A percentile compares a stretch with the other conserved stretches of the same genome.
These are phyloP conservation scores for Saccharomycopsis phalli DNA, from an alignment of 1,139 yeast species.

Conservation along the genomic window DNA sequence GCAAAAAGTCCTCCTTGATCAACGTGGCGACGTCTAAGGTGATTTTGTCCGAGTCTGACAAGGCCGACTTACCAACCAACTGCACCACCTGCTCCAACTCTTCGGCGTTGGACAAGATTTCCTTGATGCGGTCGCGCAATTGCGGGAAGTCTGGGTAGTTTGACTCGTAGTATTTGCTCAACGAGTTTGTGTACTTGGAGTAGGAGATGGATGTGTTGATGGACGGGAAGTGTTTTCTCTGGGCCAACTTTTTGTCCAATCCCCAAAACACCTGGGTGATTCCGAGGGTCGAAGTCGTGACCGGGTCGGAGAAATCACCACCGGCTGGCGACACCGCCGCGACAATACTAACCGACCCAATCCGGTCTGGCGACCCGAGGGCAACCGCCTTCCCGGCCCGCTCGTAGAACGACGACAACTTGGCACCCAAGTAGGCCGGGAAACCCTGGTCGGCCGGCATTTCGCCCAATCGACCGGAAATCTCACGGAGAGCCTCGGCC, in stretches of 20 bases:
- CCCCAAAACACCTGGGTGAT: slow-evolving; percentile 99
- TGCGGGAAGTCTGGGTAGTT: slow-evolving; percentile 88
- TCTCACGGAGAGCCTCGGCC: slow-evolving; percentile 99
- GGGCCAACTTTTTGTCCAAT: slow-evolving; percentile 95
- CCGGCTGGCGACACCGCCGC: slow-evolving; percentile 99
- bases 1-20: slow-evolving; percentile 95
- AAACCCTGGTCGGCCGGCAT: slow-evolving; percentile 99
- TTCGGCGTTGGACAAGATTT: slow-evolving; percentile 92
- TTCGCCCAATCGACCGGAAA: slow-evolving; percentile 99
- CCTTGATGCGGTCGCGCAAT: slow-evolving; percentile 85
- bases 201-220: slow-evolving; percentile 93
- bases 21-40: slow-evolving; percentile 86
- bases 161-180: slow-evolving; percentile 75
- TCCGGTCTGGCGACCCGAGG: slow-evolving; percentile 91
- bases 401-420: slow-evolving; percentile 96
- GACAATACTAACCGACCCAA: slow-evolving; percentile 96
- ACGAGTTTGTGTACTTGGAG: slow-evolving; percentile 86
- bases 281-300: slow-evolving; percentile 95
- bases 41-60: slow-evolving; percentile 93
- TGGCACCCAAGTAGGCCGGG: slow-evolving; percentile 99
- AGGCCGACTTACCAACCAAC: slow-evolving; percentile 96
- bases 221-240: slow-evolving; percentile 99
- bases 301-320: slow-evolving; percentile 99
- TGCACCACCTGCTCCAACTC: slow-evolving; percentile 98
- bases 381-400: slow-evolving; percentile 98